Evolutionary conservation across 2,329 filamentous ascomycete species (phyloP), one percentile per base, ranked within the genome.

Genomic region (Calonectria multiphialidica): DNA sequence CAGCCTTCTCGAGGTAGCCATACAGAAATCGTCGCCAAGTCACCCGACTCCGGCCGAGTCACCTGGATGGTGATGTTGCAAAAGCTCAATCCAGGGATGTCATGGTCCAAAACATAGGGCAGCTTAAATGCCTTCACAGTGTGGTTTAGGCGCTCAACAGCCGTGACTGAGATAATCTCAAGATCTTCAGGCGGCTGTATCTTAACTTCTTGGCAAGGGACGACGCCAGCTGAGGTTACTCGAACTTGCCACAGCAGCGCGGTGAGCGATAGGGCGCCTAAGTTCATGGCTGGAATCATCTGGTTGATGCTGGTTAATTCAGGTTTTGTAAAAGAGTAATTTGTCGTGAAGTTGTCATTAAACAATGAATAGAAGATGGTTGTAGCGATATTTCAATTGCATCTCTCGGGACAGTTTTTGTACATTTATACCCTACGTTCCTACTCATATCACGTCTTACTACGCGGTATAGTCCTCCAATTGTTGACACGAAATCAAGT

Each of bases 1-100:
- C 47, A 72, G 15, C 28, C 30, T 16, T 66, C 37, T 6, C 45
- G 15, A 10, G 71, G 71, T 2, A 72, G 28, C 71, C 71, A 72
- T 0, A 63, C 35, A 0, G 66, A 40, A 4, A 66, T 47, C 0
- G 23, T 44, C 18, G 59, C 42, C 7, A 55, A 12, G 16, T 72
- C 71, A 2, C 44, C 35, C 1, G 59, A 28, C 1, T 53, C 62
- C 0, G 53, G 62, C 3, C 66, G 71, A 5, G 67, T 64, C 30
- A 66, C 66, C 0, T 45, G 23, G 4, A 70, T 28, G 4, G 62
- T 70, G n/a, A 72, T 35, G 8, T 72, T 72, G 10, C 71, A 72
- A n/a, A 57, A 67, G 37, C 16, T 61, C 49, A 53, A 9, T 15
- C 49, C 49, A 53, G 25, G 49, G n/a, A 53, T 53, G 12, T 53